Evolutionary conservation across 305 asterid genomes (phyloP).

Genomic region (Solanum hybrid): DNA sequence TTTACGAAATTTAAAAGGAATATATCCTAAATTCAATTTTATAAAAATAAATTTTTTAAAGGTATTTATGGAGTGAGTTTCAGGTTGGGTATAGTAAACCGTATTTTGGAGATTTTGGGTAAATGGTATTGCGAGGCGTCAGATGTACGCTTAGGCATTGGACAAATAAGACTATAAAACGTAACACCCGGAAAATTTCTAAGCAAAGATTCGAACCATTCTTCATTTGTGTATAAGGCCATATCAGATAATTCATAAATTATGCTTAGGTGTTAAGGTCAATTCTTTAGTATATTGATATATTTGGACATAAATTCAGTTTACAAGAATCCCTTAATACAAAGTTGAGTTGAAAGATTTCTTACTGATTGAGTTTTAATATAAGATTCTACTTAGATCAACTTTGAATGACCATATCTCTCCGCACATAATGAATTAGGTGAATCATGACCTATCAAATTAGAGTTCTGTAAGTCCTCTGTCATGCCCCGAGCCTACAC

Average conservation of each 20-base stretch:
- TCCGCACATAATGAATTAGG: not conserved
- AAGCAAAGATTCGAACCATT: not conserved
- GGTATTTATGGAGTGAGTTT: not conserved
- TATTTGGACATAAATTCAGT: not conserved
- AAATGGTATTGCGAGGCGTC: not conserved
- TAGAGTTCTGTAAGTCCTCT: not conserved
- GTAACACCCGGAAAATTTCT: no score
- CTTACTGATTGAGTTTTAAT: not conserved
- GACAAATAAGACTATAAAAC: not conserved
- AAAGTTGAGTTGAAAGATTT: not conserved
- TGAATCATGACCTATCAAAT: no score
- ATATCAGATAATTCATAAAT: not conserved
- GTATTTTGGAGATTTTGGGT: not conserved
- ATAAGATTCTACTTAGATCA: not conserved
- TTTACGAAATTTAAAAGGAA: no score
- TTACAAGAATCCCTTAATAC: not conserved
- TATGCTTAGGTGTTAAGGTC: not conserved
- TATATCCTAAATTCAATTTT: not conserved
- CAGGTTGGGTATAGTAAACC: not conserved
- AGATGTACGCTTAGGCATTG: not conserved
- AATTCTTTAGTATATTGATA: not conserved
- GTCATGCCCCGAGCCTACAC: not conserved
- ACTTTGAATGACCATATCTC: not conserved
- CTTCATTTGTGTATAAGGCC: not conserved
- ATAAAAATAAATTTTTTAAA: no score